These are phyloP conservation scores for Amaranthus cruentus DNA, from an alignment of 148 eudicot species.

Conservation along the genomic window DNA sequence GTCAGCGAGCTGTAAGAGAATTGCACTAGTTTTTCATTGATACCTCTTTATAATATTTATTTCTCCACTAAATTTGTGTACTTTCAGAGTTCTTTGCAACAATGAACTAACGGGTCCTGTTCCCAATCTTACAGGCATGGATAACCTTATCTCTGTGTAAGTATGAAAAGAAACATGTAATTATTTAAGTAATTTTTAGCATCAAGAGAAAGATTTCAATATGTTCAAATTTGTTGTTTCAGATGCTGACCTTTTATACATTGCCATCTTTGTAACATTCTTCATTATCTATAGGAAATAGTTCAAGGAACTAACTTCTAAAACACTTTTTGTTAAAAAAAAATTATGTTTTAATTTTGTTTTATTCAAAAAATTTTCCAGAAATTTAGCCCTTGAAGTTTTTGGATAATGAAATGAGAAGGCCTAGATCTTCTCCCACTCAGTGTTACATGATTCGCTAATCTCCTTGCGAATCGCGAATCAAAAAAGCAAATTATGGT, in stretches of 20 bases:
- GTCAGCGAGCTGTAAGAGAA: conserved; percentile 60
- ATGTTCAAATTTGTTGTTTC: not conserved
- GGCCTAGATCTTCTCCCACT: no score
- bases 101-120: conserved; percentile 54
- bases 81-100: conserved; percentile 62
- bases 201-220: not conserved
- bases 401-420: no score
- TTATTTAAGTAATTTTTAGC: not conserved
- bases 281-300: no score
- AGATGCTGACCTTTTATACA: not conserved
- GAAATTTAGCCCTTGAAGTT: no score
- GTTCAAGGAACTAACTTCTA: no score
- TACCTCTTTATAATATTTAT: not conserved
- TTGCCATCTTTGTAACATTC: no score
- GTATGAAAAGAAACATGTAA: conserved; percentile 13
- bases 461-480: no score
- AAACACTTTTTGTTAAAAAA: no score
- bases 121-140: conserved; percentile 73
- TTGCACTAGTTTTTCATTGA: not conserved
- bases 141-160: conserved; percentile 53
- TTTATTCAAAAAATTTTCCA: no score
- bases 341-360: no score
- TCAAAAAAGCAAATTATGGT: no score
- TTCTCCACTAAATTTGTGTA: not conserved
- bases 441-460: no score